phyloP scores from a whole-genome alignment of 495 filamentous ascomycete genomes.

The Penicillium coffeae region DNA sequence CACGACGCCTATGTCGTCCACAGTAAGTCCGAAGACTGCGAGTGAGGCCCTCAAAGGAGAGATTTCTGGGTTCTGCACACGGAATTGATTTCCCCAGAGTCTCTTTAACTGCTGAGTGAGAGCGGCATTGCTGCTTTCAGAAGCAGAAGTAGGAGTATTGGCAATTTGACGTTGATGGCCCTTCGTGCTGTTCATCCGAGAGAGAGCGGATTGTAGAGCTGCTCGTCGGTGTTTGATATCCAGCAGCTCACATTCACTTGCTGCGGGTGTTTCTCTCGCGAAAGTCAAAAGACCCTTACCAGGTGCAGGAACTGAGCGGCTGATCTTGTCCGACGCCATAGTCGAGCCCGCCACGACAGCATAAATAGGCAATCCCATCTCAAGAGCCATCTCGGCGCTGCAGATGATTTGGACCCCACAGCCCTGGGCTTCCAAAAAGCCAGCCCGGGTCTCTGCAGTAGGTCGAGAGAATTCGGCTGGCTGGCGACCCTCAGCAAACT shows the following conservation, averaged over 20 bases:
- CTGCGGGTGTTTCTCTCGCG: constrained; percentile 81
- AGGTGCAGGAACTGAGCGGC: constrained; percentile 92
- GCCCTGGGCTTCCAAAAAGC: constrained; percentile 99
- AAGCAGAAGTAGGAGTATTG: too few relatives aligned
- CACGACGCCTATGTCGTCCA: constrained; percentile 90
- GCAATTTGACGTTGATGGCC: too few relatives aligned
- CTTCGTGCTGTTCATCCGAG: too few relatives aligned
- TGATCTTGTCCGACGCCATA: constrained; percentile 98
- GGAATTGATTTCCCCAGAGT: constrained; percentile 98
- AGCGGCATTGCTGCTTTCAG: too few relatives aligned
- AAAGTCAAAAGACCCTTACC: constrained; percentile 97
- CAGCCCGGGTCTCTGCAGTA: constrained; percentile 90
- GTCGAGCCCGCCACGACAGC: constrained; percentile 90
- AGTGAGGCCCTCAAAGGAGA: constrained; percentile 91
- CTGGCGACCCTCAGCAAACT: constrained; percentile 91
- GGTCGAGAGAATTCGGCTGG: constrained; percentile 97
- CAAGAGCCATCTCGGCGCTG: constrained; percentile 89
- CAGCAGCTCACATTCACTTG: constrained; percentile 90
- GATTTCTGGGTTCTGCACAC: constrained; percentile 90
- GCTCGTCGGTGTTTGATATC: constrained; percentile 97
- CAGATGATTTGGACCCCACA: constrained; percentile 98
- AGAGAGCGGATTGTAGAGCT: too few relatives aligned
- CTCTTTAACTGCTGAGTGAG: too few relatives aligned
- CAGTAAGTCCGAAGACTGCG: constrained; percentile 95
- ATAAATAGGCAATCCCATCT: constrained; percentile 98